Evolutionary conservation across 768 basidiomycete species (phyloP).

Genomic region (Dentipellis fragilis): DNA sequence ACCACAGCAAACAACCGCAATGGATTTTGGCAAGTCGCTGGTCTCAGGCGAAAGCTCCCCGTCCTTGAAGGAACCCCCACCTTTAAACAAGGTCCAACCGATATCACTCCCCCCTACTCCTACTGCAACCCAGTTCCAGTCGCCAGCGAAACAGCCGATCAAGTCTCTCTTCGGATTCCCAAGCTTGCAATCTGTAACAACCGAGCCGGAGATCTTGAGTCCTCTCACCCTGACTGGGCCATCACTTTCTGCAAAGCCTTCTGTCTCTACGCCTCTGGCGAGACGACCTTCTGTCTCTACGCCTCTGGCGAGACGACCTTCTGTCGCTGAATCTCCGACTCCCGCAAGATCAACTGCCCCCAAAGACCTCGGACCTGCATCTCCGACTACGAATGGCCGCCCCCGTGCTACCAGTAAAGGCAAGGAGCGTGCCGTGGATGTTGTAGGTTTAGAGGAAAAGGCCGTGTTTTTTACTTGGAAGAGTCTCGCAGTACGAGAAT

Average conservation of each 20-base stretch:
- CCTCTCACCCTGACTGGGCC: conserved; percentile 15
- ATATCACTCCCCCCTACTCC: conserved; percentile 24
- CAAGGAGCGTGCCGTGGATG: background rate
- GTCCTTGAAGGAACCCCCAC: conserved; percentile 12
- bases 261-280: conserved; percentile 2
- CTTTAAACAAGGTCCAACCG: conserved; percentile 15
- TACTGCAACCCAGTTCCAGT: conserved; percentile 18
- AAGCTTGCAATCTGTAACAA: conserved; percentile 9
- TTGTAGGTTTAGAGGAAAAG: conserved; percentile 2
- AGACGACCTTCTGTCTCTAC: conserved; percentile 3
- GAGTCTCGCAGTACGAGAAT: background rate
- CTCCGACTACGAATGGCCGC: conserved; percentile 3
- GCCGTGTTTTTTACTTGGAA: conserved; percentile 2
- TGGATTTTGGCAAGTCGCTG: no score
- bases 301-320: conserved; percentile 4
- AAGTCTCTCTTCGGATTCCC: conserved; percentile 18
- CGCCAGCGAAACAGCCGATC: conserved; percentile 11
- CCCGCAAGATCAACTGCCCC: background rate
- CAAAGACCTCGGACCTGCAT: background rate
- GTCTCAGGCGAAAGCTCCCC: background rate
- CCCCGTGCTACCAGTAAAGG: conserved; percentile 7
- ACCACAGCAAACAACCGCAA: no score
- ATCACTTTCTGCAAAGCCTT: conserved; percentile 5
- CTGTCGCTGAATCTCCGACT: background rate
- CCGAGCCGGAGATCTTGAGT: conserved; percentile 17